These are phyloP conservation scores for Dioscorea alata DNA, from an alignment of 106 monocot genomes.

Conservation along the genomic window DNA sequence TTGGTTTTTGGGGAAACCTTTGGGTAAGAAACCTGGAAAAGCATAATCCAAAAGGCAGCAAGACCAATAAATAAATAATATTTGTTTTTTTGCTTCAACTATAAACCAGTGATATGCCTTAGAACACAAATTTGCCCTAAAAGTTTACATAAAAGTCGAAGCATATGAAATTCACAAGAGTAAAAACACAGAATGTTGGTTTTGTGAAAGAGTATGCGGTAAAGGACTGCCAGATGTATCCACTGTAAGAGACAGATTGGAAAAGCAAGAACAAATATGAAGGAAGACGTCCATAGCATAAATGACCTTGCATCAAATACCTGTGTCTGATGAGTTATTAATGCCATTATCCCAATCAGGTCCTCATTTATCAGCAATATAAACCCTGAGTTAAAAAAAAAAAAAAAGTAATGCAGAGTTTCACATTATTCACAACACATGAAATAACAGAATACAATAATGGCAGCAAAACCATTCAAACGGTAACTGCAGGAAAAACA, in stretches of 20 bases:
- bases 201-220: neutral
- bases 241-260: neutral
- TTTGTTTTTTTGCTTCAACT: neutral
- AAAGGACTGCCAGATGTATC: too few relatives aligned
- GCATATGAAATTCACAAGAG: neutral
- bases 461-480: too few relatives aligned
- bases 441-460: too few relatives aligned
- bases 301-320: neutral
- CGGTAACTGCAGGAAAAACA: too few relatives aligned
- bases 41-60: neutral
- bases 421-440: too few relatives aligned
- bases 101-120: neutral
- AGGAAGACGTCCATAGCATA: neutral
- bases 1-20: conserved; percentile 5
- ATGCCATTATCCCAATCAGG: conserved; percentile 8
- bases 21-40: conserved; percentile 17
- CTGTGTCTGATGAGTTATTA: conserved; percentile 15
- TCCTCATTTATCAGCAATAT: conserved; percentile 3
- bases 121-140: neutral
- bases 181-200: neutral
- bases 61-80: neutral
- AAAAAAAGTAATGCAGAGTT: too few relatives aligned
- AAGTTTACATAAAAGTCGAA: neutral
- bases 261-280: neutral
- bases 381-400: too few relatives aligned